Conservation (phyloP, 306 rosid species). For the Trifolium pratense region DNA sequence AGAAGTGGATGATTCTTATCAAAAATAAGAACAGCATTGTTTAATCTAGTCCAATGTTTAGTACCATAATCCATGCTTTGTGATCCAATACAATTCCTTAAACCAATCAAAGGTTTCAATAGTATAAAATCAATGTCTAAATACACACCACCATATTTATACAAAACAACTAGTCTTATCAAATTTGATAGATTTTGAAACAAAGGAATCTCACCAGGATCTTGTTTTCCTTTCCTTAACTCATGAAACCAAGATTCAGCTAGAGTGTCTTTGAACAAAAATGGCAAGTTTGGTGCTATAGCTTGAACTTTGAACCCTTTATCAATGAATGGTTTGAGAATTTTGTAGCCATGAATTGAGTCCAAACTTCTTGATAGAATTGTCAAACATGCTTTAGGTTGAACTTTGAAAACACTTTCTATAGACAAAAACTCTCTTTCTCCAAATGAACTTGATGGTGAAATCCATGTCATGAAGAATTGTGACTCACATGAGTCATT, state of each 20-base stretch:
- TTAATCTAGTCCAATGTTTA: slow-evolving; percentile 73
- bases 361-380: slow-evolving; percentile 74
- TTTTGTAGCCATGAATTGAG: slow-evolving; percentile 49
- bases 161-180: slow-evolving; percentile 65
- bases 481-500: slow-evolving; percentile 51
- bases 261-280: slow-evolving; percentile 58
- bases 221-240: slow-evolving; percentile 65
- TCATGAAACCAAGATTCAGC: slow-evolving; percentile 63
- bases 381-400: slow-evolving; percentile 72
- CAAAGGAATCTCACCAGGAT: slow-evolving; percentile 84
- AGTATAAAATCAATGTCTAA: slow-evolving; percentile 75
- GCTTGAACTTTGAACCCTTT: slow-evolving; percentile 61
- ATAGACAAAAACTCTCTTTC: slow-evolving; percentile 55
- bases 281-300: slow-evolving; percentile 64
- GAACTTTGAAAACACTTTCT: slow-evolving; percentile 67
- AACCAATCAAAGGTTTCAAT: slow-evolving; percentile 51
- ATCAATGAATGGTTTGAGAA: slow-evolving; percentile 68
- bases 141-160: slow-evolving; percentile 80
- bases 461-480: slow-evolving; percentile 78
- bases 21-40: slow-evolving; percentile 78
- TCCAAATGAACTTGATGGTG: slow-evolving; percentile 52
- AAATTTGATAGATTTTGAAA: slow-evolving; percentile 79
- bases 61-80: slow-evolving; percentile 57
- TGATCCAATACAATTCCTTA: slow-evolving; percentile 78
- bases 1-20: slow-evolving; percentile 83